A percentile compares a stretch with the other conserved stretches of the same genome.
These are phyloP conservation scores for Lachnellula arida DNA, from an alignment of 2,329 filamentous ascomycete species.

Conservation along the genomic window DNA sequence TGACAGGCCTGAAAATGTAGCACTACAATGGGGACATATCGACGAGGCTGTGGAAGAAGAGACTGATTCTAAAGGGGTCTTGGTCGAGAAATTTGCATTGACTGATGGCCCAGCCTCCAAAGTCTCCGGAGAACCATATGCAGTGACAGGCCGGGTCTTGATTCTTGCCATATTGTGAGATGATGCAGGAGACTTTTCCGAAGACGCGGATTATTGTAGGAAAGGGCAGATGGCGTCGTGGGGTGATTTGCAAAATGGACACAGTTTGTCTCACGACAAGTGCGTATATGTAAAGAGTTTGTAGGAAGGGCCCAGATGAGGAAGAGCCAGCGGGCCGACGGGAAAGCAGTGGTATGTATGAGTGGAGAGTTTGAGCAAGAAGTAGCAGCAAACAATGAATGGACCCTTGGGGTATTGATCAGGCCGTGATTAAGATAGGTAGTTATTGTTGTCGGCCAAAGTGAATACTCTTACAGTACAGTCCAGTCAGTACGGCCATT, in stretches of 20 bases:
- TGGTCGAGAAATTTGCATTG: conserved; percentile 5
- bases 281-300: conserved; percentile 8
- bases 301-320: not conserved
- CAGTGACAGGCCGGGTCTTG: conserved; percentile 5
- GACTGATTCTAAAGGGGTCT: conserved; percentile 2
- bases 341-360: too few relatives aligned
- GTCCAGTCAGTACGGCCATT: too few relatives aligned
- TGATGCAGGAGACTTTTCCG: not conserved
- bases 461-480: too few relatives aligned
- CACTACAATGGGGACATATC: conserved; percentile 10
- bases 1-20: conserved; percentile 7
- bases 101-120: conserved; percentile 1
- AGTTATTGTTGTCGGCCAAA: too few relatives aligned
- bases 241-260: not conserved
- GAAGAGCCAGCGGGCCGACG: too few relatives aligned
- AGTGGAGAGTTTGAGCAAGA: too few relatives aligned
- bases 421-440: too few relatives aligned
- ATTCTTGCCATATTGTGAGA: conserved; percentile 11
- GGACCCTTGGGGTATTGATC: too few relatives aligned
- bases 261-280: conserved; percentile 9
- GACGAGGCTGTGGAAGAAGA: conserved; percentile 6
- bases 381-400: too few relatives aligned
- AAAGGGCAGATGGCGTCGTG: not conserved
- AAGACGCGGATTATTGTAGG: not conserved
- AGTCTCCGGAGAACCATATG: conserved; percentile 2